These are phyloP conservation scores for Leptographium radiaticola DNA, from an alignment of 2,329 filamentous ascomycete species.

Conservation along the genomic window DNA sequence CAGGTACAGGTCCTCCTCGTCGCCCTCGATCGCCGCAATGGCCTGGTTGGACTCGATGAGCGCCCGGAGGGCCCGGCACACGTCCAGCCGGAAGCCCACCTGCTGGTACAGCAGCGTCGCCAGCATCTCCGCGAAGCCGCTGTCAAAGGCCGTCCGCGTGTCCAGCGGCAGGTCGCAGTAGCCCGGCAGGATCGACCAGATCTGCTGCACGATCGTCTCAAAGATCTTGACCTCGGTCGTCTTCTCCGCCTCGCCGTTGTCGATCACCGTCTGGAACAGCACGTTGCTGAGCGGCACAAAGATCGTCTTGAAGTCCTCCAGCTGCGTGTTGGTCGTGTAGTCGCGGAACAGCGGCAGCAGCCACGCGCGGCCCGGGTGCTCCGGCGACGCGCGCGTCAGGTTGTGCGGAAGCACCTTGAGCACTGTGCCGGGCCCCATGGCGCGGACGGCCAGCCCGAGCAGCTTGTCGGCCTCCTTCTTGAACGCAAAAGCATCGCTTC, in stretches of 20 bases:
- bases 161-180: conserved; percentile 92
- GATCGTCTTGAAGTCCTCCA: conserved; percentile 73
- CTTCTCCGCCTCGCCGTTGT: conserved; percentile 72
- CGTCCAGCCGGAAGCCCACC: conserved; percentile 69
- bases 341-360: conserved; percentile 84
- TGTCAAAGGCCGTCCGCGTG: conserved; percentile 63
- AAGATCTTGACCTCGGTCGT: conserved; percentile 97
- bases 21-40: conserved; percentile 54
- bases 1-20: conserved; percentile 61
- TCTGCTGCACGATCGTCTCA: conserved; percentile 89
- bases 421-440: conserved; percentile 80
- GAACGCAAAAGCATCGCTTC: conserved; percentile 76
- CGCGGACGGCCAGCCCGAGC: conserved; percentile 72
- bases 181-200: conserved; percentile 85
- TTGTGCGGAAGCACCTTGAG: conserved; percentile 77
- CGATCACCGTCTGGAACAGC: conserved; percentile 79
- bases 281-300: conserved; percentile 80
- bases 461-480: conserved; percentile 94
- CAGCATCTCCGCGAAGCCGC: conserved; percentile 76
- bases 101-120: conserved; percentile 90
- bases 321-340: conserved; percentile 74
- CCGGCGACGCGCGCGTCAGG: conserved; percentile 60
- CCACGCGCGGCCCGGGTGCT: conserved; percentile 82
- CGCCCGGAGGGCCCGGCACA: conserved; percentile 76
- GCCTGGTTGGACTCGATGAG: conserved; percentile 86